Percentiles rank a stretch among this genome's conserved stretches.
Evolutionary conservation across 1,284 basidiomycete genomes (phyloP).

Genomic region (Rhizoctonia solani): DNA sequence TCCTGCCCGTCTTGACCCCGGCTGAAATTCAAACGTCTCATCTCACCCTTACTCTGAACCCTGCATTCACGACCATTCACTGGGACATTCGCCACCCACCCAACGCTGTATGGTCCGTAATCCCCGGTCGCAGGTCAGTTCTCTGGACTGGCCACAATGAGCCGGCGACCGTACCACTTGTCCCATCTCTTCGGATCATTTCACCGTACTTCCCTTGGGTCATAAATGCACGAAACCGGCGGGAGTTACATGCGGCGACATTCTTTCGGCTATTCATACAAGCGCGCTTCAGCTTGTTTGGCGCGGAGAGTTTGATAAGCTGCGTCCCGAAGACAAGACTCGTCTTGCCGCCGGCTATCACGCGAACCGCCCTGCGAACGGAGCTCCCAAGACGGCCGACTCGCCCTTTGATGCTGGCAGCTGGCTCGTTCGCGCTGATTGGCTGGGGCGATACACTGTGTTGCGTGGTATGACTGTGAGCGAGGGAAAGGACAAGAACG

Average conservation of each 20-base stretch:
- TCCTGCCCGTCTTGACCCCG: constrained; percentile 22
- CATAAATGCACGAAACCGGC: constrained; percentile 36
- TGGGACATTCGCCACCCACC: constrained; percentile 29
- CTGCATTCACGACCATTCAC: constrained; percentile 13
- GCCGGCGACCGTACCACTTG: constrained; percentile 32
- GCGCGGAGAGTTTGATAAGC: constrained; percentile 25
- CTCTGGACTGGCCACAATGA: constrained; percentile 22
- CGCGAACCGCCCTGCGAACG: constrained; percentile 13
- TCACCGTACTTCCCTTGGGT: constrained; percentile 34
- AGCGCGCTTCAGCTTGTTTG: constrained; percentile 24
- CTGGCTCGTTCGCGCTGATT: constrained; percentile 23
- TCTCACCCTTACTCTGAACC: constrained; percentile 11
- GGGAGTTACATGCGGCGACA: constrained; percentile 36
- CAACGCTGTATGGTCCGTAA: constrained; percentile 25
- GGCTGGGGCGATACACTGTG: constrained; percentile 23
- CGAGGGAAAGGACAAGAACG: constrained; percentile 7
- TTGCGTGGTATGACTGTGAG: constrained; percentile 18
- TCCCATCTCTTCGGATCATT: constrained; percentile 31
- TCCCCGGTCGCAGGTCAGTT: constrained; percentile 11
- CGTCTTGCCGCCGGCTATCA: constrained; percentile 18
- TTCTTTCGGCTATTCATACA: constrained; percentile 34
- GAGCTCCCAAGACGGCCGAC: constrained; percentile 6
- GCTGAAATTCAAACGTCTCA: constrained; percentile 28
- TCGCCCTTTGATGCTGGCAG: constrained; percentile 25
- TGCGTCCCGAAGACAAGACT: constrained; percentile 14